These are phyloP conservation scores for Pseudonitzschia pungens DNA, from an alignment of 108 stramenopile species.

Conservation along the genomic window DNA sequence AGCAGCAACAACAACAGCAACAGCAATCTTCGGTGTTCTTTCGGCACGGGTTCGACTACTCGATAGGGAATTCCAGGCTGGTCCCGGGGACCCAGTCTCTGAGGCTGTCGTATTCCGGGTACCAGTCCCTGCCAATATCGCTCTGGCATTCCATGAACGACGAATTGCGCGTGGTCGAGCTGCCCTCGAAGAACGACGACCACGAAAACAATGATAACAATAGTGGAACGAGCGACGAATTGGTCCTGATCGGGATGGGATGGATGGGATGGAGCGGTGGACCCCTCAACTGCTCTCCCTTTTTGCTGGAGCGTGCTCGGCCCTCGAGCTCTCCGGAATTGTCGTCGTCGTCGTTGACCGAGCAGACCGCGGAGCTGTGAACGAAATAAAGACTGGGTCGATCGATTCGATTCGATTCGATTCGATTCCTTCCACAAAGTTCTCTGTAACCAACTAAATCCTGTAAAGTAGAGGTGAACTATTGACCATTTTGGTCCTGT, in stretches of 20 bases:
- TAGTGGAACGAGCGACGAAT: neutral
- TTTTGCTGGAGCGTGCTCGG: constrained; percentile 5
- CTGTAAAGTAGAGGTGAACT: too few species aligned
- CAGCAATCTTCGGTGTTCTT: neutral
- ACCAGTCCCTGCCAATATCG: constrained; percentile 17
- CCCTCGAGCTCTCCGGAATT: too few species aligned
- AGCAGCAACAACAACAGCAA: neutral
- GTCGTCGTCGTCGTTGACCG: neutral
- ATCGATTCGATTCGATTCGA: too few species aligned
- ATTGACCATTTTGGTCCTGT: too few species aligned
- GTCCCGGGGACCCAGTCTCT: constrained; percentile 1
- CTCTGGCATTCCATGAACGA: constrained; percentile 31
- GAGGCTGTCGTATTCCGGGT: constrained; percentile 10
- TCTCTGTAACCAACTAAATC: too few species aligned
- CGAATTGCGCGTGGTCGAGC: constrained; percentile 24
- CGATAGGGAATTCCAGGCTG: neutral
- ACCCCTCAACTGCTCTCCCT: constrained; percentile 16
- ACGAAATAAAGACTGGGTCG: too few species aligned
- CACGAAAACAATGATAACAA: neutral
- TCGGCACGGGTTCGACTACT: neutral
- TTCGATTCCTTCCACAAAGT: too few species aligned
- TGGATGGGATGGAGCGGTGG: constrained; percentile 31
- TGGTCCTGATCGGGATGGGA: constrained; percentile 27
- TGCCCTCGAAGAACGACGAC: neutral
- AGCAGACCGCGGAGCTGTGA: too few species aligned